Percentiles rank a stretch among this genome's conserved stretches.
phyloP scores from a whole-genome alignment of 768 basidiomycete genomes.

The Amanita brunnescens region DNA sequence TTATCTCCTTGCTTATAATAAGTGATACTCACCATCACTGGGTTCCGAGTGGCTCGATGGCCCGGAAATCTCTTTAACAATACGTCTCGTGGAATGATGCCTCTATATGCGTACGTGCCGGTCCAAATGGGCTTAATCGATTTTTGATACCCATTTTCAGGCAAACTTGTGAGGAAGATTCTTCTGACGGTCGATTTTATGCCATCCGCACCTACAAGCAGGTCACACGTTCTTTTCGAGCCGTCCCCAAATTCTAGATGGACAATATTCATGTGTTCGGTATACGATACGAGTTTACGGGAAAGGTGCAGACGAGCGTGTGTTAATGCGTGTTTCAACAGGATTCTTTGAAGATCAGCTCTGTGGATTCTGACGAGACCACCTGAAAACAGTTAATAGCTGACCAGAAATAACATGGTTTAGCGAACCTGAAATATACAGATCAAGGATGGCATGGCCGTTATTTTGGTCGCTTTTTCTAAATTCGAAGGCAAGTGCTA shows the following conservation, averaged over 20 bases:
- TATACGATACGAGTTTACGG: conserved; percentile 53
- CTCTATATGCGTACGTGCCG: conserved; percentile 30
- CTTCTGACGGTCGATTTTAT: conserved; percentile 20
- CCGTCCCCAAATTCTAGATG: conserved; percentile 19
- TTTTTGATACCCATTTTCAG: neutral
- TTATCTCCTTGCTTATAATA: neutral
- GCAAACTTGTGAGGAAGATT: neutral
- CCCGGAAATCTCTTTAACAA: conserved; percentile 16
- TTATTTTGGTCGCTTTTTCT: conserved; percentile 53
- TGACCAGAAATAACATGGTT: neutral
- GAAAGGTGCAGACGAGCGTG: conserved; percentile 39
- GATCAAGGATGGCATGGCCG: conserved; percentile 42
- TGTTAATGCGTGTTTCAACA: conserved; percentile 41
- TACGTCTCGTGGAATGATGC: conserved; percentile 20
- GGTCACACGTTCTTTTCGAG: conserved; percentile 20
- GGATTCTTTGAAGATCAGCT: conserved; percentile 53
- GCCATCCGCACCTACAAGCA: conserved; percentile 35
- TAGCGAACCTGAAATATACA: conserved; percentile 46
- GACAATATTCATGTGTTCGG: conserved; percentile 22
- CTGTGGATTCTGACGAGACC: conserved; percentile 49
- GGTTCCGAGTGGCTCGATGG: conserved; percentile 16
- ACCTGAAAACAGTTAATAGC: conserved; percentile 25
- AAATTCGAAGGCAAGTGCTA: conserved; percentile 45
- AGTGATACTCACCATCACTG: conserved; percentile 16
- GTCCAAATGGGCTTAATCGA: conserved; percentile 29